Evolutionary conservation across 1,284 basidiomycete genomes (phyloP), one percentile per base, ranked within the genome.

Genomic region (Tilletia setariae): DNA sequence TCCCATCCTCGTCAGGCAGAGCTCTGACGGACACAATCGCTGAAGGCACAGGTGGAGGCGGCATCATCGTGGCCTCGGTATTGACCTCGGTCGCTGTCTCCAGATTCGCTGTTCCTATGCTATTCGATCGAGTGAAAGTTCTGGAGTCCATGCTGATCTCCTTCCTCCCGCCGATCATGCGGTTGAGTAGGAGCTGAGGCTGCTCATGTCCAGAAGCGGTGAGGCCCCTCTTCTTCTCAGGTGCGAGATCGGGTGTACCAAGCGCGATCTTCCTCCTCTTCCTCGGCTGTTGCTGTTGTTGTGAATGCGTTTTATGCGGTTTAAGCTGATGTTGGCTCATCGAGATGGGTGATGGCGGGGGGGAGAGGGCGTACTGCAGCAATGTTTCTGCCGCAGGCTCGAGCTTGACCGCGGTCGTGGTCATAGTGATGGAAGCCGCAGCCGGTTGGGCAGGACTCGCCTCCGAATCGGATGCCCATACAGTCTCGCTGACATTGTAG

Each of bases 391-490:
- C 35, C 35, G 35, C 35, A 40, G 35, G 35, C 35, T 40, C 35
- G 35, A 40, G 35, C 35, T 40, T 40, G 35, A 40, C 11, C 35
- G 35, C 35, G 11, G 35, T 40, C 35, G 35, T 40, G 11, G 35
- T 40, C 35, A 56, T 15, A 7, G 51, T 25, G 30, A 40, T 30
- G 4, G 56, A 35, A 2, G 30, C 9, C 56, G 56, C 56, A 16
- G 56, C 16, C 56, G 28, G 32, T 19, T 61, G 15, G n/a, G 7
- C 56, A 61, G 30, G 28, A 19, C 28, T 61, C 4, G 15, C 35
- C 56, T 61, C 56, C 23, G 56, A 19, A 16, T 61, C 56, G 16
- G 56, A 61, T 6, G 56, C 56, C 56, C 56, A 61, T 16, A 61
- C 56, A 19, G 56, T 61, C 25, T 40, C 56, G 19, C 28, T 40